phyloP scores from a whole-genome alignment of 306 rosid species.

The Crotalaria pallida region DNA sequence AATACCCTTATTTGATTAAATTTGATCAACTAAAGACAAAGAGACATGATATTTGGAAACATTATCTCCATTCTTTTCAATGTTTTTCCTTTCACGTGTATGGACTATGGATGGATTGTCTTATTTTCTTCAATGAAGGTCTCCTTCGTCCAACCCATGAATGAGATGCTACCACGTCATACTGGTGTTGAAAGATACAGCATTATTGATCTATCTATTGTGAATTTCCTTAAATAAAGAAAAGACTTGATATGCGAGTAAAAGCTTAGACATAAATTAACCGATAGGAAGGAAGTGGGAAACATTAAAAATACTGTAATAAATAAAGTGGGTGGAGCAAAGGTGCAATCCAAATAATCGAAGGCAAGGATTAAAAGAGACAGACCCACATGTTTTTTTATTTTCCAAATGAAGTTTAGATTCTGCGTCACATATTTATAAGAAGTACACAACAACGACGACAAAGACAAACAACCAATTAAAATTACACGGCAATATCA shows the following conservation, averaged over 20 bases:
- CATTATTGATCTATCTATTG: background rate
- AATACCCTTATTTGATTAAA: no score
- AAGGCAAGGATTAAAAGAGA: background rate
- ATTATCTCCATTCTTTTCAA: no score
- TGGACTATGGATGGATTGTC: background rate
- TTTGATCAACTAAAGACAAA: no score
- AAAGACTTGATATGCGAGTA: background rate
- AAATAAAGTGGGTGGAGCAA: background rate
- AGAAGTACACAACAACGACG: background rate
- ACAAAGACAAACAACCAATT: no score
- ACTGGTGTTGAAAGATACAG: background rate
- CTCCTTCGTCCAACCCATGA: background rate
- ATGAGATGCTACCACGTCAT: background rate
- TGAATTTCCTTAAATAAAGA: no score
- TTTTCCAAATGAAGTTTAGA: background rate
- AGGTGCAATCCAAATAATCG: slow-evolving; percentile 1
- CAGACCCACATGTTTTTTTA: background rate
- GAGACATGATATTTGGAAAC: no score
- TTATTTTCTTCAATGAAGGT: background rate
- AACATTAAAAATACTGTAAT: no score
- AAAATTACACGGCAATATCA: background rate
- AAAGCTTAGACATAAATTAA: background rate
- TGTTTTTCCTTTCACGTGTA: background rate
- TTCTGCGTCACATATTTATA: background rate
- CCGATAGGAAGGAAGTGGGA: background rate